Base-by-base conservation (phyloP, 306 rosid genomes). In the Pueraria montana region DNA sequence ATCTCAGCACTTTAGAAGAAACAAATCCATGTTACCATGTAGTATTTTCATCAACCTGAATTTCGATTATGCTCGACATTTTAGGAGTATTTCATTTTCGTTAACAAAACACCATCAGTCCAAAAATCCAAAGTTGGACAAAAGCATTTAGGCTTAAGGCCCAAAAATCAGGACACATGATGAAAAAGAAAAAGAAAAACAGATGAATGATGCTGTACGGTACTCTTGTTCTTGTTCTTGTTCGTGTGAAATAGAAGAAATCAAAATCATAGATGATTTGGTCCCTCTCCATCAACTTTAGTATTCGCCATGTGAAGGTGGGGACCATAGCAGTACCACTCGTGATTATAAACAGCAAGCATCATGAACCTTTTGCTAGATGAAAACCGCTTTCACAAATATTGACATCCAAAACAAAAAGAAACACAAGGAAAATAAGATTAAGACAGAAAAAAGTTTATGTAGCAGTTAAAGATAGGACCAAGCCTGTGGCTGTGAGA, bases 251-350 rank as follows among this genome's bases (percentile, higher is more conserved):
- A 63, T 34, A 64, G 80, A 76, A 63, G 48, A 80, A 81, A 67
- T 77, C 27, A 72, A 48, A 71, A 72, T 48, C 27, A 73, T 32
- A 36, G 45, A 73, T 53, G 62, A 65, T 40, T 40, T 30, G 80
- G 18, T 2, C 63, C 63, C 18, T 12, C 24, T 12, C 24, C 75
- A 65, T 55, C 46, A 49, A 70, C 83, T 76, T 74, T 14, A 12
- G 11, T 4, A 70, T 81, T 82, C 74, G 65, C 87, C 91, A 84
- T 70, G 90, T 88, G 90, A 84, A 67, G 73, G 87, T 86, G 84
- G 87, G 87, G 89, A 63, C 88, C 92, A 71, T 40, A 2, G 2
- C 18, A 64, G 10, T 26, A 72, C 55, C 83, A 80, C 76, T 89
- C 80, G 72, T 81, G 86, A 87, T 87, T 80, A 63, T 34, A 38